Evolutionary conservation across 2,329 filamentous ascomycete genomes (phyloP).

Genomic region (Arthrobotrys entomopaga): DNA sequence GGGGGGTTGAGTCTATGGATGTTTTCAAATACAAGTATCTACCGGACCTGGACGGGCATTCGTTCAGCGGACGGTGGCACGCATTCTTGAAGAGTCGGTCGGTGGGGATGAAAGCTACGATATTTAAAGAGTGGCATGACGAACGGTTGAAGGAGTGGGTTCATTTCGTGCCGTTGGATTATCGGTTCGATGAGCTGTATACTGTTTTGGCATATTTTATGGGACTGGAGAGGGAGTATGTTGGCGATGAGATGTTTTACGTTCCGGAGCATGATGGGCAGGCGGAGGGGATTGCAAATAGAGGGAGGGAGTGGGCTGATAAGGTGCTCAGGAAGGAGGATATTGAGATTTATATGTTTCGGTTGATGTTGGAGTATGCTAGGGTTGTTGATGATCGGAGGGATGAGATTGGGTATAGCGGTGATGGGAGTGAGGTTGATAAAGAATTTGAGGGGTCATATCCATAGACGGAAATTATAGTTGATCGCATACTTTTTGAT

Average conservation of each 20-base stretch:
- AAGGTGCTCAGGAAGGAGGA: constrained; percentile 72
- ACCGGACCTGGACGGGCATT: constrained; percentile 80
- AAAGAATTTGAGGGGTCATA: constrained; percentile 7
- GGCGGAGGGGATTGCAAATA: constrained; percentile 73
- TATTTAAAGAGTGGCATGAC: constrained; percentile 85
- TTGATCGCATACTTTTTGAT: too few relatives aligned
- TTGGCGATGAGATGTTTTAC: constrained; percentile 56
- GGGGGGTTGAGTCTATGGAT: constrained; percentile 61
- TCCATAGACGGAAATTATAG: too few relatives aligned
- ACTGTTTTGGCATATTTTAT: constrained; percentile 60
- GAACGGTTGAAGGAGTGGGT: constrained; percentile 77
- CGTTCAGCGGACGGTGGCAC: constrained; percentile 74
- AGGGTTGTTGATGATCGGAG: constrained; percentile 63
- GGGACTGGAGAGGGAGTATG: constrained; percentile 36
- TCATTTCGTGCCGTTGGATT: constrained; percentile 84
- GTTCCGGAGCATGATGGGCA: constrained; percentile 67
- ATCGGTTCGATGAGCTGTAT: constrained; percentile 76
- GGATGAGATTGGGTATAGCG: constrained; percentile 61
- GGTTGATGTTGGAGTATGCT: constrained; percentile 73
- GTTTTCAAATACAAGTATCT: constrained; percentile 72
- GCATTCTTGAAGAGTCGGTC: constrained; percentile 76
- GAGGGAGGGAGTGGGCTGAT: constrained; percentile 75
- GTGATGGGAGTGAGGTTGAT: constrained; percentile 55
- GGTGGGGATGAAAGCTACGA: constrained; percentile 78
- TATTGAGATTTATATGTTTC: constrained; percentile 70